Percentiles rank a stretch among this genome's conserved stretches.
These are phyloP conservation scores for Chlamydomonas eustigma DNA, from an alignment of 139 green algal genomes.

Conservation along the genomic window DNA sequence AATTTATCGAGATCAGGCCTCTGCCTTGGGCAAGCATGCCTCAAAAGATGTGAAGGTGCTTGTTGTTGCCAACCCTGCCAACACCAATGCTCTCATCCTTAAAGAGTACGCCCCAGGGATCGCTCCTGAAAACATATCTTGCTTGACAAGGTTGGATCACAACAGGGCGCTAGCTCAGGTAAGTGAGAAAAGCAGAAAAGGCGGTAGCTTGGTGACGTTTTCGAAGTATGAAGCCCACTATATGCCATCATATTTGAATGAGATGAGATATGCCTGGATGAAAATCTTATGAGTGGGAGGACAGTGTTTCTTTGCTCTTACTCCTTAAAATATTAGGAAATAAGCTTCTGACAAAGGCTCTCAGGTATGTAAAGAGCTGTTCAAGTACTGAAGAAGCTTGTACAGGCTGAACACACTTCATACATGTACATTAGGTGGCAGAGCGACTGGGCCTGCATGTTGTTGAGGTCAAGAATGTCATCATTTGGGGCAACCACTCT, in stretches of 20 bases:
- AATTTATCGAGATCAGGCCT: slow-evolving; percentile 86
- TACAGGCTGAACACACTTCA: neutral
- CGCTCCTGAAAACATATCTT: slow-evolving; percentile 86
- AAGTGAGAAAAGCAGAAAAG: too few relatives aligned
- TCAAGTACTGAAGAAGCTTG: too few relatives aligned
- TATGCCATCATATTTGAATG: too few relatives aligned
- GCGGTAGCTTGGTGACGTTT: too few relatives aligned
- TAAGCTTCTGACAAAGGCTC: too few relatives aligned
- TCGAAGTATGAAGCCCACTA: too few relatives aligned
- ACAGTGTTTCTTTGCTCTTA: too few relatives aligned
- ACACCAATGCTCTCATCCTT: slow-evolving; percentile 92
- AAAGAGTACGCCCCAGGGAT: slow-evolving; percentile 79
- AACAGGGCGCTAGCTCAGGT: slow-evolving; percentile 90
- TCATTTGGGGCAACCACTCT: slow-evolving; percentile 98
- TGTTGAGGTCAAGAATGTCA: slow-evolving; percentile 82
- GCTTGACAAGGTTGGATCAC: slow-evolving; percentile 91
- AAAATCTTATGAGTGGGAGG: too few relatives aligned
- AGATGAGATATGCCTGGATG: too few relatives aligned
- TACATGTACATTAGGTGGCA: slow-evolving; percentile 51
- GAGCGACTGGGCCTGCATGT: slow-evolving; percentile 63
- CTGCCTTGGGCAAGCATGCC: slow-evolving; percentile 72
- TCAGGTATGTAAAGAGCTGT: too few relatives aligned
- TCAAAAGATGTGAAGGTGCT: slow-evolving; percentile 60
- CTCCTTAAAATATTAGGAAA: too few relatives aligned
- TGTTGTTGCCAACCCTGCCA: slow-evolving; percentile 95